Percentiles rank a stretch among this genome's conserved stretches.
Conservation (phyloP, 2,329 filamentous ascomycete species). For the Parafenestella ontariensis region DNA sequence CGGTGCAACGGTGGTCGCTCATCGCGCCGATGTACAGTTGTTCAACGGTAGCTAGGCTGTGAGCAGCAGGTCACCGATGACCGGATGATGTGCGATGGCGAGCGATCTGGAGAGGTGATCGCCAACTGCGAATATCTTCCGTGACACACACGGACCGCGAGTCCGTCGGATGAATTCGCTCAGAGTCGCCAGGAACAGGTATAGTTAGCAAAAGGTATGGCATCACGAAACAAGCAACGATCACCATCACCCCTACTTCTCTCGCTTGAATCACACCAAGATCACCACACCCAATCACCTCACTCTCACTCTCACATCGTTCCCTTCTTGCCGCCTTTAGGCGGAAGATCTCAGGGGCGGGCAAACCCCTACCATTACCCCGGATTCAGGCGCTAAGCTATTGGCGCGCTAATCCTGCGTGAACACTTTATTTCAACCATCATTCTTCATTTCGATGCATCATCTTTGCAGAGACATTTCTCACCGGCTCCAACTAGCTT, state of each 20-base stretch:
- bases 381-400: constrained; percentile 24
- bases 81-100: constrained; percentile 19
- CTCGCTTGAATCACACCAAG: constrained; percentile 10
- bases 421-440: constrained; percentile 43
- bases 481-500: constrained; percentile 16
- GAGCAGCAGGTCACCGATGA: background rate
- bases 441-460: constrained; percentile 32
- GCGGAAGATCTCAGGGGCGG: constrained; percentile 20
- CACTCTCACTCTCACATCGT: constrained; percentile 3
- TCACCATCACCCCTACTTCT: constrained; percentile 23
- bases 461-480: constrained; percentile 18
- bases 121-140: constrained; percentile 1
- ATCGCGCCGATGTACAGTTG: background rate
- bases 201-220: constrained; percentile 16
- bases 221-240: constrained; percentile 33
- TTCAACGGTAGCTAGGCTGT: background rate
- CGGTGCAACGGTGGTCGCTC: background rate
- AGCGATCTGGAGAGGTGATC: constrained; percentile 3
- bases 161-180: constrained; percentile 38
- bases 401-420: constrained; percentile 32
- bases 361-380: constrained; percentile 15
- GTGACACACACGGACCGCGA: constrained; percentile 36
- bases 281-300: constrained; percentile 9
- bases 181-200: constrained; percentile 16
- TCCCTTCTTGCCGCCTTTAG: constrained; percentile 26